A percentile compares a stretch with the other conserved stretches of the same genome.
phyloP scores from a whole-genome alignment of 2,329 filamentous ascomycete species.

The Grosmannia serpens region DNA sequence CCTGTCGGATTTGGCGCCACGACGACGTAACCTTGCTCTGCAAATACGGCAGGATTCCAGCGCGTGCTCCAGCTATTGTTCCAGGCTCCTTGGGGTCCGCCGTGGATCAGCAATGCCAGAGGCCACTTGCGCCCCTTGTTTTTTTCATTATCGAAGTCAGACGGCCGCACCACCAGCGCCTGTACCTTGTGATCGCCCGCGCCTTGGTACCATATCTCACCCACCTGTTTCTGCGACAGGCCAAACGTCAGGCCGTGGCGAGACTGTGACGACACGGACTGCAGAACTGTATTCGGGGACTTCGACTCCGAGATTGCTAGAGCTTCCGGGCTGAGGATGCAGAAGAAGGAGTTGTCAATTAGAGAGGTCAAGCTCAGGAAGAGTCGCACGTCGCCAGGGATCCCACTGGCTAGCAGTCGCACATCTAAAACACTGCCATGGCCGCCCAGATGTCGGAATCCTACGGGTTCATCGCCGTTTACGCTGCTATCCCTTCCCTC shows the following conservation, averaged over 20 bases:
- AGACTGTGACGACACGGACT: constrained; percentile 50
- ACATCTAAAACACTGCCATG: constrained; percentile 45
- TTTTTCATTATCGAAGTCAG: constrained; percentile 54
- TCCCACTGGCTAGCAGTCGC: constrained; percentile 30
- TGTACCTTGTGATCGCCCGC: constrained; percentile 55
- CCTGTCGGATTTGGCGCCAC: constrained; percentile 76
- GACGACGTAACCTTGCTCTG: constrained; percentile 77
- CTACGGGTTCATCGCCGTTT: neutral
- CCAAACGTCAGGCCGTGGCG: constrained; percentile 56
- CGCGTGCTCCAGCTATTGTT: constrained; percentile 65
- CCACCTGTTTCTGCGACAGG: constrained; percentile 49
- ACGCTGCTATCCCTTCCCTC: neutral
- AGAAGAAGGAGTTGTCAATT: constrained; percentile 61
- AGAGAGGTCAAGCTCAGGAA: constrained; percentile 59
- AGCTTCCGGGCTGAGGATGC: constrained; percentile 37
- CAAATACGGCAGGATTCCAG: constrained; percentile 80
- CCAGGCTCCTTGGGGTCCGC: constrained; percentile 72
- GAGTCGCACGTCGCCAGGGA: constrained; percentile 28
- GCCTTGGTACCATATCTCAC: constrained; percentile 59
- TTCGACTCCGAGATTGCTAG: neutral
- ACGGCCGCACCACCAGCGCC: constrained; percentile 56
- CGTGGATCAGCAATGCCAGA: constrained; percentile 69
- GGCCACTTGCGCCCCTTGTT: constrained; percentile 48
- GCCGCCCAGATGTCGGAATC: constrained; percentile 5
- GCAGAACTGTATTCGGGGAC: neutral